phyloP scores from a whole-genome alignment of 768 basidiomycete genomes.

The Leucocoprinus sp. region DNA sequence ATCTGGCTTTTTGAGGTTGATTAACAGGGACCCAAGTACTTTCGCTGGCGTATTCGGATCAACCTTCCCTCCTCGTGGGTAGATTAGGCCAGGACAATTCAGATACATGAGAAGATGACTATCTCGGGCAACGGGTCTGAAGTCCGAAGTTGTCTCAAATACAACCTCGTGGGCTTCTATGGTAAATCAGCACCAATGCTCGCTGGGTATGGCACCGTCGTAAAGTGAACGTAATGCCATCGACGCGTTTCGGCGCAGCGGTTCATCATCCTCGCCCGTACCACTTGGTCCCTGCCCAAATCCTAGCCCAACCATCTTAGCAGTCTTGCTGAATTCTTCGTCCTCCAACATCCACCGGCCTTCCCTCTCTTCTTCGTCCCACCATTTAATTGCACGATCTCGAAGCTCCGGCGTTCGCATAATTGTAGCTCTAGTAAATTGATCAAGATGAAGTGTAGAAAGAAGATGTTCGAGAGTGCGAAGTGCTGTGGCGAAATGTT shows the following conservation, averaged over 20 bases:
- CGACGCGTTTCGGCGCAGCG: conserved; percentile 9
- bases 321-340: conserved; percentile 36
- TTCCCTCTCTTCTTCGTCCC: conserved; percentile 46
- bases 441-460: conserved; percentile 43
- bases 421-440: conserved; percentile 47
- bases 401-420: conserved; percentile 45
- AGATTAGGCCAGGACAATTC: not conserved
- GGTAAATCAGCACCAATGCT: conserved; percentile 11
- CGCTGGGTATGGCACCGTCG: conserved; percentile 9
- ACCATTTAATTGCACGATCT: conserved; percentile 42
- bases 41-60: not conserved
- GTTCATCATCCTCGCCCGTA: conserved; percentile 4
- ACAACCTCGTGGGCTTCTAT: not conserved
- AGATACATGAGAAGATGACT: too few species aligned
- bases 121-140: too few species aligned
- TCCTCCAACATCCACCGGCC: conserved; percentile 43
- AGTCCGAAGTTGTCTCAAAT: not conserved
- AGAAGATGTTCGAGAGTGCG: conserved; percentile 29
- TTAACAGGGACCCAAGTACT: too few species aligned
- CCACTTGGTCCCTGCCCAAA: conserved; percentile 22
- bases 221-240: conserved; percentile 10
- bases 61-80: not conserved
- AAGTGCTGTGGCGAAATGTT: conserved; percentile 10
- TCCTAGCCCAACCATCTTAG: conserved; percentile 36
- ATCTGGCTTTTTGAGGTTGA: not conserved